Percentiles rank a stretch among this genome's conserved stretches.
These are phyloP conservation scores for Colletotrichum truncatum DNA, from an alignment of 2,329 filamentous ascomycete genomes.

Conservation along the genomic window DNA sequence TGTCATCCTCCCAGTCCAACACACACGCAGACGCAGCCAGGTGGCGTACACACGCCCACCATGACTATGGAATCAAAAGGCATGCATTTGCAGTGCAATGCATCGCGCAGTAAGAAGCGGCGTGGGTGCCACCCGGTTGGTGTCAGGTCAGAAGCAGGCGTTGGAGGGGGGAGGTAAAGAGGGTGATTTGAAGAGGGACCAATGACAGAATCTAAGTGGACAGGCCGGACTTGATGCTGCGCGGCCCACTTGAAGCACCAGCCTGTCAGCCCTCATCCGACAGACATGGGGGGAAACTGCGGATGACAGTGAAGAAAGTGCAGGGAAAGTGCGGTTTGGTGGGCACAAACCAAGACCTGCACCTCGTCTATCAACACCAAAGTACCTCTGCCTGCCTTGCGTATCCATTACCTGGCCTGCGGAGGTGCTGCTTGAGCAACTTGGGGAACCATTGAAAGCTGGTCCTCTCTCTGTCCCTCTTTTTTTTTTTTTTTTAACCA, in stretches of 20 bases:
- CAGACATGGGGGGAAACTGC: background rate
- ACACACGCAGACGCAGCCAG: background rate
- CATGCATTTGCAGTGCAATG: constrained; percentile 9
- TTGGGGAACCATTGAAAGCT: too few relatives aligned
- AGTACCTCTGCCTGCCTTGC: background rate
- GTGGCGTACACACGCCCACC: background rate
- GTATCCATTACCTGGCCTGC: too few relatives aligned
- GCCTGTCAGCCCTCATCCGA: constrained; percentile 22
- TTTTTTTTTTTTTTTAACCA: background rate
- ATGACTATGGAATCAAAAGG: constrained; percentile 14
- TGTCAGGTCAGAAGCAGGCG: constrained; percentile 3
- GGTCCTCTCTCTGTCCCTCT: background rate
- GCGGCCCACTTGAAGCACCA: background rate
- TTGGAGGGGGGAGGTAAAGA: too few relatives aligned
- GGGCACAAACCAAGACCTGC: background rate
- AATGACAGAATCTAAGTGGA: background rate
- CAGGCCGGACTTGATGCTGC: constrained; percentile 10
- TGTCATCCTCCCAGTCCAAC: constrained; percentile 23
- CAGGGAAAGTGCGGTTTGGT: background rate
- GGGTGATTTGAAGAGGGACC: too few relatives aligned
- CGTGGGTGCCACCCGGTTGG: constrained; percentile 27
- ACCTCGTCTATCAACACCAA: background rate
- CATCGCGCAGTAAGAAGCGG: constrained; percentile 11
- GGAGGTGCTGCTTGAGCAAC: too few relatives aligned
- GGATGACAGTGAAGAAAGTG: constrained; percentile 7